Percentiles rank a stretch among this genome's conserved stretches.
phyloP scores from a whole-genome alignment of 305 asterid species.

The Solanum hybrid region DNA sequence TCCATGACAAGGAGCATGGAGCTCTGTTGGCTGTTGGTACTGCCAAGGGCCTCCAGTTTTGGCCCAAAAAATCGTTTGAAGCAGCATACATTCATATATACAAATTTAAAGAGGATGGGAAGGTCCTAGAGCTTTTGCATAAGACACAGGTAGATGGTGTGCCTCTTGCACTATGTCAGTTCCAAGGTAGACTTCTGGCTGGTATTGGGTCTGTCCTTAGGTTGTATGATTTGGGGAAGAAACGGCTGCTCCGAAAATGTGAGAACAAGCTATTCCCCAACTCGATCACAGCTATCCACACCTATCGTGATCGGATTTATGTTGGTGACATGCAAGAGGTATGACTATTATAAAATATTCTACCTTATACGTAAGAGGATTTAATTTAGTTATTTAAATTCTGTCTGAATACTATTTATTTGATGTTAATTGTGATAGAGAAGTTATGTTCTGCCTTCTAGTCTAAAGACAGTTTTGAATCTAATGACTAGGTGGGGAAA shows the following conservation, averaged over 20 bases:
- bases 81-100: constrained; percentile 90
- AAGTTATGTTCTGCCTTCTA: neutral
- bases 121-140: constrained; percentile 84
- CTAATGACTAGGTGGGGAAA: neutral
- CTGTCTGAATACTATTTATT: neutral
- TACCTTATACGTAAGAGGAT: neutral
- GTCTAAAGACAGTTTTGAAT: neutral
- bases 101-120: constrained; percentile 93
- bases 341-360: constrained; percentile 9
- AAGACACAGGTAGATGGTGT: constrained; percentile 97
- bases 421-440: neutral
- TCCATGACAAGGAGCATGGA: constrained; percentile 94
- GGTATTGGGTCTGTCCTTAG: constrained; percentile 91
- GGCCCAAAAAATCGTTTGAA: constrained; percentile 81
- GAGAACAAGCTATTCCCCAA: constrained; percentile 92
- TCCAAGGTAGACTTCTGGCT: constrained; percentile 89
- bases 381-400: neutral
- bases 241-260: constrained; percentile 82
- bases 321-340: constrained; percentile 99
- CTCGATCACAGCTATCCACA: constrained; percentile 71
- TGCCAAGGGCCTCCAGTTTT: constrained; percentile 90
- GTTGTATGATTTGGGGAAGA: constrained; percentile 86
- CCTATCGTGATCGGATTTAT: constrained; percentile 92
- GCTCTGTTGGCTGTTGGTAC: constrained; percentile 93
- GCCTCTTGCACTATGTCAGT: constrained; percentile 91